A percentile compares a stretch with the other conserved stretches of the same genome.
Evolutionary conservation across 768 basidiomycete species (phyloP).

Genomic region (Astraeus odoratus): DNA sequence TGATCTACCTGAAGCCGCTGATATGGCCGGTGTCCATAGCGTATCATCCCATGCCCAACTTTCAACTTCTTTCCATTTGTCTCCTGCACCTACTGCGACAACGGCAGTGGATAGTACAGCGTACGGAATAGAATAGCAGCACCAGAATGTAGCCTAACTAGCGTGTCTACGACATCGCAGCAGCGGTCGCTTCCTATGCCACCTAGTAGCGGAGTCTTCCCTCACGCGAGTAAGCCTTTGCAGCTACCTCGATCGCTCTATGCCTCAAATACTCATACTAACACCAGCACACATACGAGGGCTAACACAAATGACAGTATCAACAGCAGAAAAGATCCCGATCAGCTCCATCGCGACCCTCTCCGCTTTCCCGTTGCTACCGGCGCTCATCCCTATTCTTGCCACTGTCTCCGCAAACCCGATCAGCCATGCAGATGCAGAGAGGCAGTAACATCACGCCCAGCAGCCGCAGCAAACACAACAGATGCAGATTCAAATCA

Average conservation of each 20-base stretch:
- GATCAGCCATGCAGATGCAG: slow-evolving; percentile 18
- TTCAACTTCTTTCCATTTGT: too few species aligned
- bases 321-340: slow-evolving; percentile 12
- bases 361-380: slow-evolving; percentile 68
- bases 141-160: slow-evolving; percentile 26
- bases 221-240: slow-evolving; percentile 1
- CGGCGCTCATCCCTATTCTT: slow-evolving; percentile 64
- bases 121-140: slow-evolving; percentile 4
- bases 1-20: slow-evolving; percentile 17
- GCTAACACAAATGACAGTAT: not conserved
- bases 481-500: slow-evolving; percentile 14
- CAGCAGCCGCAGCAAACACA: not conserved
- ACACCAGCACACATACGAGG: not conserved
- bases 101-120: not conserved
- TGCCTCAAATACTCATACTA: not conserved
- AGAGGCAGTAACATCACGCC: slow-evolving; percentile 11
- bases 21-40: not conserved
- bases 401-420: slow-evolving; percentile 19
- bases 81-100: slow-evolving; percentile 2
- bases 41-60: too few species aligned
- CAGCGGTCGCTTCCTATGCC: slow-evolving; percentile 18
- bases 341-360: slow-evolving; percentile 55
- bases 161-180: slow-evolving; percentile 8
- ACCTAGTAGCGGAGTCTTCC: slow-evolving; percentile 4
- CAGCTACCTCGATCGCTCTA: slow-evolving; percentile 23